phyloP scores from a whole-genome alignment of 1,284 basidiomycete species.

The Rhodofomes roseus region DNA sequence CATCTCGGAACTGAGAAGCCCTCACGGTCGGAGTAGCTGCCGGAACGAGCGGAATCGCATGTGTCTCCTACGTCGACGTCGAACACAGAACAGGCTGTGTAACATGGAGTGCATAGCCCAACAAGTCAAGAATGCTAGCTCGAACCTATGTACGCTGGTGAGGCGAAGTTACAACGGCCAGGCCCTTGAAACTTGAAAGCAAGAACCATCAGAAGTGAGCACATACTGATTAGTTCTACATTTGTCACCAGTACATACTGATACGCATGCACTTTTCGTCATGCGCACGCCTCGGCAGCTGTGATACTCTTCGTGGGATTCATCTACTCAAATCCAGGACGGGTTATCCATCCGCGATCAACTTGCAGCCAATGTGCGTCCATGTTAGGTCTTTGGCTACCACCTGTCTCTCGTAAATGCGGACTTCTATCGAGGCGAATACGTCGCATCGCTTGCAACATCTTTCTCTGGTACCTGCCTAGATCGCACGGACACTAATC shows the following conservation, averaged over 20 bases:
- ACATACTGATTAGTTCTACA: not conserved
- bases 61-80: not conserved
- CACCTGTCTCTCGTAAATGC: not conserved
- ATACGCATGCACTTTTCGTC: not conserved
- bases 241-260: not conserved
- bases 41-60: not conserved
- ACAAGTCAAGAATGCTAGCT: not conserved
- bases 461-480: not conserved
- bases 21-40: not conserved
- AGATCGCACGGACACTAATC: not conserved
- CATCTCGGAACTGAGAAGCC: not conserved
- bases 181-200: not conserved
- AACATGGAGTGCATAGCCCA: not conserved
- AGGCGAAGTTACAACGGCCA: not conserved
- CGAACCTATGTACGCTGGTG: not conserved
- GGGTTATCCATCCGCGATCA: too few relatives aligned
- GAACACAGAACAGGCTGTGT: not conserved
- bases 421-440: not conserved
- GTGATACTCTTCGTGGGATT: not conserved
- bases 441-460: not conserved
- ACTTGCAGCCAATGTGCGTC: not conserved
- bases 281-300: not conserved
- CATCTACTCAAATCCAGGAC: not conserved
- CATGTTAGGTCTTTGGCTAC: too few relatives aligned
- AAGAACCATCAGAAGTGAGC: not conserved